Evolutionary conservation across 805 yeast species (phyloP).

Genomic region (Saturnispora zaruensis): DNA sequence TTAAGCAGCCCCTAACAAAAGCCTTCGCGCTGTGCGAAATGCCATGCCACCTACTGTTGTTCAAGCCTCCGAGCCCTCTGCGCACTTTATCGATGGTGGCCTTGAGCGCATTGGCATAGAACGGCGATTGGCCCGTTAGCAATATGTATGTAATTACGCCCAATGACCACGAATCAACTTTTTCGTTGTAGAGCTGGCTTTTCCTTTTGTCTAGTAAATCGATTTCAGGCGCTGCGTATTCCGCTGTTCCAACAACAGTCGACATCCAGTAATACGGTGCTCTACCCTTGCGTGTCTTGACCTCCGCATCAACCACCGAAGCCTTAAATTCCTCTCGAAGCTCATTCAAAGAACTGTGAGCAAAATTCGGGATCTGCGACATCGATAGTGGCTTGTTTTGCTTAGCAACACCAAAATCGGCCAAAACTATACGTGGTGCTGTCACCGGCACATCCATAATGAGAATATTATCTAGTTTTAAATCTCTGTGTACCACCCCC

Average conservation of each 20-base stretch:
- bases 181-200: slow-evolving; percentile 32
- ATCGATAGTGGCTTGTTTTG: slow-evolving; percentile 10
- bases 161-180: slow-evolving; percentile 64
- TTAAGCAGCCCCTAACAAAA: slow-evolving; percentile 35
- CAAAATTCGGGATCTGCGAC: slow-evolving; percentile 6
- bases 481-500: slow-evolving; percentile 57
- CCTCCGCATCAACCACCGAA: background rate
- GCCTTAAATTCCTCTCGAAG: background rate
- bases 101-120: slow-evolving; percentile 38
- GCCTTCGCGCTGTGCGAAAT: slow-evolving; percentile 37
- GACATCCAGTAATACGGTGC: slow-evolving; percentile 16
- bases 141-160: slow-evolving; percentile 54
- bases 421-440: slow-evolving; percentile 45
- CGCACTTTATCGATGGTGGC: slow-evolving; percentile 34
- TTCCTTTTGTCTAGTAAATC: slow-evolving; percentile 28
- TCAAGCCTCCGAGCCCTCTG: slow-evolving; percentile 33
- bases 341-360: background rate
- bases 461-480: slow-evolving; percentile 61
- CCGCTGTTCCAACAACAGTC: slow-evolving; percentile 42
- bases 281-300: background rate
- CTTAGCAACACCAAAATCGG: slow-evolving; percentile 57
- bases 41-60: slow-evolving; percentile 33
- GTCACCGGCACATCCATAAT: slow-evolving; percentile 45
- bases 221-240: slow-evolving; percentile 67
- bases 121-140: slow-evolving; percentile 58